phyloP scores from a whole-genome alignment of 2,329 filamentous ascomycete genomes.

The Cercospora citrullina region DNA sequence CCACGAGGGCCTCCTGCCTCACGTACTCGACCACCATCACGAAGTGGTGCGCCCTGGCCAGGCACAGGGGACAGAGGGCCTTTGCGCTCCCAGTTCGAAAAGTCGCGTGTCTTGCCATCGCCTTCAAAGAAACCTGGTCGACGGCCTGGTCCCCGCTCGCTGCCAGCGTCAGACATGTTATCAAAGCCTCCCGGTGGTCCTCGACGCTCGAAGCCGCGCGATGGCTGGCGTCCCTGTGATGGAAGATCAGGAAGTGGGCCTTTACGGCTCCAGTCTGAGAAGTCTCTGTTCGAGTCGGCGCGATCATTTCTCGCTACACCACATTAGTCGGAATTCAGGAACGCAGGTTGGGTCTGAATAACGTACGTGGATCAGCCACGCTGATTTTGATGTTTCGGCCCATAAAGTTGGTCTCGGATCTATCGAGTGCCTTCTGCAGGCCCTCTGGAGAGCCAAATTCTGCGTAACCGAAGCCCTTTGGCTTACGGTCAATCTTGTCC shows the following conservation, averaged over 20 bases:
- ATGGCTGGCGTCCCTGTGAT: conserved; percentile 44
- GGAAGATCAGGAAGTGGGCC: conserved; percentile 80
- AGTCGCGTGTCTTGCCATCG: conserved; percentile 76
- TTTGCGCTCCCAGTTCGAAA: conserved; percentile 91
- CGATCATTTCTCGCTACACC: conserved; percentile 55
- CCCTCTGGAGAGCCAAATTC: conserved; percentile 88
- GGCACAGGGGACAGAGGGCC: conserved; percentile 78
- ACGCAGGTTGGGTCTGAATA: background rate
- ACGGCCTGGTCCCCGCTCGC: conserved; percentile 54
- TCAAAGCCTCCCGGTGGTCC: conserved; percentile 30
- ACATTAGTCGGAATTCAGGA: conserved; percentile 16
- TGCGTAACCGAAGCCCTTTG: conserved; percentile 97
- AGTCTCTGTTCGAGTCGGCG: conserved; percentile 68
- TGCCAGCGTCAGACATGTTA: conserved; percentile 53
- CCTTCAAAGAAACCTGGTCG: conserved; percentile 67
- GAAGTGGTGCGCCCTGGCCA: conserved; percentile 43
- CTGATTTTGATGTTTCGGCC: conserved; percentile 89
- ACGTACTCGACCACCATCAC: conserved; percentile 60
- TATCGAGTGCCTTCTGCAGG: conserved; percentile 82
- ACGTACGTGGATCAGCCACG: conserved; percentile 95
- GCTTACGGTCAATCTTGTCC: conserved; percentile 88
- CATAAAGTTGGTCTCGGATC: conserved; percentile 80
- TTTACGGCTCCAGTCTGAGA: conserved; percentile 89
- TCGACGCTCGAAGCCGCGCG: conserved; percentile 47
- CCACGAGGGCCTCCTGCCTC: conserved; percentile 56